phyloP scores from a whole-genome alignment of 1,284 basidiomycete species.

The Puccinia triticina region DNA sequence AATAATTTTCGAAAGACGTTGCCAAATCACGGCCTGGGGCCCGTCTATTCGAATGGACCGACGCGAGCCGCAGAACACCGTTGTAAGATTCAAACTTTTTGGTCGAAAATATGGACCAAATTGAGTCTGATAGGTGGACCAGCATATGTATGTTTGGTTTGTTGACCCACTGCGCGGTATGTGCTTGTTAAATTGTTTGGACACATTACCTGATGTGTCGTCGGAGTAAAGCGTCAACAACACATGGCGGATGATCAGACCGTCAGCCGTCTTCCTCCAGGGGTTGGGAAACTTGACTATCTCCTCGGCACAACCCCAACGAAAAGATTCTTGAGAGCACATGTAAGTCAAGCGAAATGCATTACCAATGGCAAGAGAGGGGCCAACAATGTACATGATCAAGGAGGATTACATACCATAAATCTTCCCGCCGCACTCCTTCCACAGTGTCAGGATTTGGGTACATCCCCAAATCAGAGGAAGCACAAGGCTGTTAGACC shows the following conservation, averaged over 20 bases:
- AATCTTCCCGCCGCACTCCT: too few relatives aligned
- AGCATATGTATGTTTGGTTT: conserved; percentile 39
- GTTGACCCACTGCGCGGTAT: conserved; percentile 1
- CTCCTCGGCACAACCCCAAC: too few relatives aligned
- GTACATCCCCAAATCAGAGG: too few relatives aligned
- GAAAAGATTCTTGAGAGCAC: too few relatives aligned
- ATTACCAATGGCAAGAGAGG: too few relatives aligned
- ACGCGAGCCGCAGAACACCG: background rate
- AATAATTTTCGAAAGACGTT: background rate
- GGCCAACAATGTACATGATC: too few relatives aligned
- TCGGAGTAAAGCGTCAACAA: background rate
- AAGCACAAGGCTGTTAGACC: too few relatives aligned
- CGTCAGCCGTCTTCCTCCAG: background rate
- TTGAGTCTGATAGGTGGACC: background rate
- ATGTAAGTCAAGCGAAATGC: too few relatives aligned
- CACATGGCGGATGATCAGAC: background rate
- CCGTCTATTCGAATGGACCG: conserved; percentile 17
- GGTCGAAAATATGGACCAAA: background rate
- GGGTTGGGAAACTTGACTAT: background rate
- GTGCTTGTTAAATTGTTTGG: background rate
- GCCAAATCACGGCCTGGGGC: conserved; percentile 7
- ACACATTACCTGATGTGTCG: background rate
- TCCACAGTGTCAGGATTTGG: too few relatives aligned
- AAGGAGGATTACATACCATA: too few relatives aligned
- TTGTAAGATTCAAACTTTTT: conserved; percentile 43